A percentile compares a stretch with the other conserved stretches of the same genome.
These are phyloP conservation scores for Chaetomium sp. DNA, from an alignment of 2,329 filamentous ascomycete genomes.

Conservation along the genomic window DNA sequence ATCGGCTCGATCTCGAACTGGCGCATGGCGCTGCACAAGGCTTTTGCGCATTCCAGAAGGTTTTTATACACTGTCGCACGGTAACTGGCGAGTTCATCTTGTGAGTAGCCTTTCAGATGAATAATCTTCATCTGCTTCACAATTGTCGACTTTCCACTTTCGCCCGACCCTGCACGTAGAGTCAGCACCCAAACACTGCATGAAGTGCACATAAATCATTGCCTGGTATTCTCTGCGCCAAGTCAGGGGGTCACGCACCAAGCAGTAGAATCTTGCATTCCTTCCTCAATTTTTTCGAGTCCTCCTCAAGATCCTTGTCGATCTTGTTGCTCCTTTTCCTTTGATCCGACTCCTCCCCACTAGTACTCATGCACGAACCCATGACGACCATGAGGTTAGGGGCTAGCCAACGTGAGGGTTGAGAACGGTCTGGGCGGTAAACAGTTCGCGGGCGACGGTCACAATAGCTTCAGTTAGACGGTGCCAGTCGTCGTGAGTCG, in stretches of 20 bases:
- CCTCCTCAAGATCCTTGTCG: slow-evolving; percentile 87
- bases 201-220: neutral
- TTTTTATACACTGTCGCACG: slow-evolving; percentile 98
- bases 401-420: no score
- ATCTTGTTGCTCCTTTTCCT: slow-evolving; percentile 97
- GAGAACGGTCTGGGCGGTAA: no score
- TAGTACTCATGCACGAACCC: slow-evolving; percentile 90
- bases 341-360: slow-evolving; percentile 79
- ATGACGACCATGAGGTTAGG: slow-evolving; percentile 47
- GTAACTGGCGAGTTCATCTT: slow-evolving; percentile 90
- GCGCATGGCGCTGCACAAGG: slow-evolving; percentile 82
- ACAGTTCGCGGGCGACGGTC: no score
- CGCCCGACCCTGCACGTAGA: slow-evolving; percentile 68
- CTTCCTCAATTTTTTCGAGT: slow-evolving; percentile 82
- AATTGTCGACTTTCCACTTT: slow-evolving; percentile 98
- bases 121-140: slow-evolving; percentile 99
- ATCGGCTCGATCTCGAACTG: slow-evolving; percentile 82
- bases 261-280: slow-evolving; percentile 98
- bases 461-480: no score
- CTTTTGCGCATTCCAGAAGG: slow-evolving; percentile 91
- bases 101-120: slow-evolving; percentile 93
- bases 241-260: slow-evolving; percentile 52
- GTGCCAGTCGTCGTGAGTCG: slow-evolving; percentile 2
- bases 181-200: neutral
- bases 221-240: neutral